Evolutionary conservation across 2,329 filamentous ascomycete genomes (phyloP), one percentile per base, ranked within the genome.

Genomic region (Leptosphaerulina australis): DNA sequence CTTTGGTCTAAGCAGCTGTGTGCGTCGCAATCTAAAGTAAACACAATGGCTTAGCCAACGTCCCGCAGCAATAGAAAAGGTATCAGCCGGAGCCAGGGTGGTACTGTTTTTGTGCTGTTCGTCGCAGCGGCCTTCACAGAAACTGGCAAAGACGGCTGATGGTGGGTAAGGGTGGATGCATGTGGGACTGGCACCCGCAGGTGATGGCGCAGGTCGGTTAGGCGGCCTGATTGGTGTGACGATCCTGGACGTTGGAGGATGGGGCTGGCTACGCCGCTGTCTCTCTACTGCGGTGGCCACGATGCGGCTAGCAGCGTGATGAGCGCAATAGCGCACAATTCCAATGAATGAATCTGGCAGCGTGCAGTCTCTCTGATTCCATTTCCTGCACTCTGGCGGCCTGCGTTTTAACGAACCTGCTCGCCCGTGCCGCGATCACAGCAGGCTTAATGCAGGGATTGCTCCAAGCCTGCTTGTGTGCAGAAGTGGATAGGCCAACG

Each of bases 21-120:
- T 50, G 55, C 39, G 46, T 51, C 45, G 50, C 37, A 64, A 62
- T 68, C 61, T 67, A 65, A 59, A 55, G 60, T 55, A 66, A 60
- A 66, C 64, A 51, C 41, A 53, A 36, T 29, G 34, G 37, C 45
- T 41, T 21, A 43, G 28, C 24, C 24, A 40, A 12, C 22, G 49
- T 47, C 44, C 43, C 41, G 44, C 54, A 41, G 37, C 29, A 44
- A 55, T 48, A 46, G 30, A 41, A 34, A 24, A 31, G 43, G 49
- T 29, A 41, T 36, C 44, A 46, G 47, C 47, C 41, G 39, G 43
- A 40, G 48, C 44, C 41, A 43, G 39, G 47, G 34, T 28, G 28
- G 22, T 18, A 28, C 24, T 50, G 28, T 22, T 50, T 38, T 18
- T 35, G 47, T n/a, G 51, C 43, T 28, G 31, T 43, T 45, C 26